Evolutionary conservation across 306 rosid genomes (phyloP), one percentile per base, ranked within the genome.

Genomic region (Rosa multiflora): DNA sequence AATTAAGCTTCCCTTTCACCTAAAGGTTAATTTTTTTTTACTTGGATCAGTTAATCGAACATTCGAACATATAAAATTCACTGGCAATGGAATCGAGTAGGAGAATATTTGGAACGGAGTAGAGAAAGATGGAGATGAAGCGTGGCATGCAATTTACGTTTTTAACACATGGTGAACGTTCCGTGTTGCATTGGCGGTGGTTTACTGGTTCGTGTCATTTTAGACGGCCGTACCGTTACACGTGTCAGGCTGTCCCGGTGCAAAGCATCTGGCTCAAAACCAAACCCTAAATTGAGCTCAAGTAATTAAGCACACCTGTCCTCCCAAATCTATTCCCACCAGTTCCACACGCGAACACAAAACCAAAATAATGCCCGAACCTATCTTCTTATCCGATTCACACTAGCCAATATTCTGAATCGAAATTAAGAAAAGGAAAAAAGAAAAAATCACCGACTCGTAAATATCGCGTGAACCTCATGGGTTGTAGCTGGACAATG

Each of bases 321-420:
- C 13, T 73, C 49, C 49, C 58, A 79, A 79, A 67, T 67, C 72
- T 85, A 63, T 68, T 70, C 51, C 76, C 18, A 39, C 61, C 0
- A 32, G 59, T 9, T 52, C 68, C 52, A 69, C 74, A 74, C 26
- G 55, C 44, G 67, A 76, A 32, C 61, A 62, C 61, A 23, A 40
- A 37, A 44, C 87, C 73, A 17, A 58, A 23, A 5, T 6, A 77
- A 78, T 75, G 79, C 13, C 72, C 3, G 48, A 3, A 69, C 20
- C 77, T 76, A 72, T 72, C 78, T 85, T 79, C 88, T 88, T 82
- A 90, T 88, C 88, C 87, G 29, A 59, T 55, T 58, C 61, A 3
- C 67, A 8, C 15, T 13, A 1, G 10, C 26, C 9, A 55, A 7
- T 35, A 66, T 66, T 66, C 71, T 37, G 13, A 35, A 66, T 15